Base-by-base conservation (phyloP, 345 rosid species). In the Hibiscus mutabilis region DNA sequence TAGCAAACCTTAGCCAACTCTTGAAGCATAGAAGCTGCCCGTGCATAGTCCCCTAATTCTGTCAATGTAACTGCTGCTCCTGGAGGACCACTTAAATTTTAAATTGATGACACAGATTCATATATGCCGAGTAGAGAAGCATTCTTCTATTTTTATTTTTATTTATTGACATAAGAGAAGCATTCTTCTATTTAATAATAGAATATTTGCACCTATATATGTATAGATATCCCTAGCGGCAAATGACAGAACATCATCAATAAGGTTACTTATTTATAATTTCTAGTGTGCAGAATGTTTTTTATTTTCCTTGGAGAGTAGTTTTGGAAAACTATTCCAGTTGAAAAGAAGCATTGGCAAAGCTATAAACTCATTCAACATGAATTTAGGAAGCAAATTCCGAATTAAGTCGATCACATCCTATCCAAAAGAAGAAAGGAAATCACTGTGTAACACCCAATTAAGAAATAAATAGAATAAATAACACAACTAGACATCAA, bases 1-100 rank as follows among this genome's bases (percentile, higher is more conserved):
- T 66, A 22, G 68, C 79, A 83, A 86, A 94, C 97, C 96, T 90
- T 88, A 27, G 84, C 83, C 83, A 94, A 71, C 73, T 91, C 88
- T 79, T 90, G 89, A 55, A 94, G 93, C 64, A 85, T 81, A 69
- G 83, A 66, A 60, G 82, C 83, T 59, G 97, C 97, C 68, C 74
- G 82, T 44, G 86, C 63, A 77, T 88, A 91, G 53, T 90, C 95
- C 79, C 98, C 98, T 70, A 94, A 77, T 77, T 91, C 91, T 59
- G 84, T 84, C 80, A 90, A 81, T 52, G 95, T 87, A 73, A 94
- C 95, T 60, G 95, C 95, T 75, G 96, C 89, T 42, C 96, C 98
- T 94, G 82, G 85, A 87, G 73, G 74, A 58, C 65, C 60, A 47
- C 79, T 76, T 74, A 74, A 82, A 61, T 31, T 79, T 74, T 62